phyloP scores from a whole-genome alignment of 352 stramenopile genomes.

The Blastocystis sp. region DNA sequence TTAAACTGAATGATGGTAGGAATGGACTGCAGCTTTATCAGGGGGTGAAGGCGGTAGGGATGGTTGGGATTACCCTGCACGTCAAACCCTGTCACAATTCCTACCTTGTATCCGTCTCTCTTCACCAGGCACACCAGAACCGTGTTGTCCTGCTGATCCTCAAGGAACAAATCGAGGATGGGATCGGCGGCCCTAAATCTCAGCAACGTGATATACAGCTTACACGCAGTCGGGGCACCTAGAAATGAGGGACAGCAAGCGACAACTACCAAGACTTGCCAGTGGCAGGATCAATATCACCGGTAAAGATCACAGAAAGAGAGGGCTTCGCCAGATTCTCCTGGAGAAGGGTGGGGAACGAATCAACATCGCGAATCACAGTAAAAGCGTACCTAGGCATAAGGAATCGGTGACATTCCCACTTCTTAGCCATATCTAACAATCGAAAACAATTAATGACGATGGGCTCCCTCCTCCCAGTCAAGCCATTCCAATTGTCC shows the following conservation, averaged over 20 bases:
- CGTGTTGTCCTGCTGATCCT: conserved; percentile 68
- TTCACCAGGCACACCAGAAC: conserved; percentile 62
- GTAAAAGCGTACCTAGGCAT: conserved; percentile 62
- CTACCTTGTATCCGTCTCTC: conserved; percentile 66
- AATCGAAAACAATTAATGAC: conserved; percentile 44
- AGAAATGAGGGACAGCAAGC: conserved; percentile 19
- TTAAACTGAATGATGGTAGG: conserved; percentile 65
- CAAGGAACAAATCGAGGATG: conserved; percentile 59
- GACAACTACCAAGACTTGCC: conserved; percentile 61
- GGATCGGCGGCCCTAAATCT: conserved; percentile 45
- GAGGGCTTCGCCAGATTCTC: conserved; percentile 51
- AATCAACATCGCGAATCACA: conserved; percentile 66
- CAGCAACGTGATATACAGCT: not conserved
- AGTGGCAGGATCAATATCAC: conserved; percentile 63
- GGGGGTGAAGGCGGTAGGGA: conserved; percentile 60
- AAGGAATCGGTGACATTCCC: not conserved
- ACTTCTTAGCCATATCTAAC: conserved; percentile 69
- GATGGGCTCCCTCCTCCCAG: not conserved
- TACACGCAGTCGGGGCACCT: conserved; percentile 69
- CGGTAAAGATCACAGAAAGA: conserved; percentile 65
- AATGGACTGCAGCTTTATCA: conserved; percentile 69
- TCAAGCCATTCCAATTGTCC: conserved; percentile 31
- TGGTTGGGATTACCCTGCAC: conserved; percentile 59
- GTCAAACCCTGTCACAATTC: not conserved
- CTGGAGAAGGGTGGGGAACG: conserved; percentile 60